These are phyloP conservation scores for Carallia pectinifolia DNA, from an alignment of 345 rosid genomes.

Conservation along the genomic window DNA sequence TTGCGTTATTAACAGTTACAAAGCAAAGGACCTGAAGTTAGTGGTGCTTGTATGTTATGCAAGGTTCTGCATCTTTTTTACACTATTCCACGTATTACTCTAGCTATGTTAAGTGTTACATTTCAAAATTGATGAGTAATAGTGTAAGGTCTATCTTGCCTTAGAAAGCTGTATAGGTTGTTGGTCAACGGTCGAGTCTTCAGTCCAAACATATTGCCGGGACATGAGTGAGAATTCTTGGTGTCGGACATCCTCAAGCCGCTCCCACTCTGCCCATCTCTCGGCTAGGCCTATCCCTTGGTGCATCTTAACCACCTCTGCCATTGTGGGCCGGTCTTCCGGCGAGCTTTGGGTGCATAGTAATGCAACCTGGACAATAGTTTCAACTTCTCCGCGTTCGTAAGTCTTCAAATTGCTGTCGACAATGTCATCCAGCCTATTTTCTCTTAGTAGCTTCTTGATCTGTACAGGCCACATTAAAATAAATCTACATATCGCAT, in stretches of 20 bases:
- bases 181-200: constrained; percentile 59
- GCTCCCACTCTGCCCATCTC: constrained; percentile 82
- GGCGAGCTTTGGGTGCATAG: constrained; percentile 81
- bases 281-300: constrained; percentile 60
- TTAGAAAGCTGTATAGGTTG: constrained; percentile 77
- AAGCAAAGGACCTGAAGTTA: too few species aligned
- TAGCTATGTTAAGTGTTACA: not conserved
- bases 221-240: constrained; percentile 50
- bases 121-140: not conserved
- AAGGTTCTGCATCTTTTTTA: not conserved
- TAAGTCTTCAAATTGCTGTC: constrained; percentile 55
- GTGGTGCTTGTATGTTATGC: too few species aligned
- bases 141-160: constrained; percentile 46
- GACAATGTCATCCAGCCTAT: constrained; percentile 70
- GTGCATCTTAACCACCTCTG: constrained; percentile 75
- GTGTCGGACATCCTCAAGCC: constrained; percentile 58
- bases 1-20: too few species aligned
- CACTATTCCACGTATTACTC: not conserved
- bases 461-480: constrained; percentile 41
- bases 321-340: constrained; percentile 71
- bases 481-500: not conserved
- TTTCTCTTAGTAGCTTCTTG: constrained; percentile 65
- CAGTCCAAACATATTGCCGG: constrained; percentile 61
- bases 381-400: constrained; percentile 66
- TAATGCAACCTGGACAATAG: constrained; percentile 68